Percentiles rank a stretch among this genome's conserved stretches.
These are phyloP conservation scores for Didymella pinodella DNA, from an alignment of 2,329 filamentous ascomycete species.

Conservation along the genomic window DNA sequence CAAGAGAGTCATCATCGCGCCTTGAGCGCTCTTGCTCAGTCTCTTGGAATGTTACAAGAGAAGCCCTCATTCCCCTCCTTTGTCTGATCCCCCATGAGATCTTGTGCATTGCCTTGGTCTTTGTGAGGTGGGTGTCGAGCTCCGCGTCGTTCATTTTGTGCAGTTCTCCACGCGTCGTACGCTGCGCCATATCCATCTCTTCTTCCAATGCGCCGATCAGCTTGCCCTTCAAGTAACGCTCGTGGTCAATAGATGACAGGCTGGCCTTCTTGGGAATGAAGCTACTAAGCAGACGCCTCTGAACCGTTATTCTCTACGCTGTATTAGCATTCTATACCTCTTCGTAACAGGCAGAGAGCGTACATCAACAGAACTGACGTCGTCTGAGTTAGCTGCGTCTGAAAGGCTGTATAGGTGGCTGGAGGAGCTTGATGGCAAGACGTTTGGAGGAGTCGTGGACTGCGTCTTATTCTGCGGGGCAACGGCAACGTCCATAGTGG, in stretches of 20 bases:
- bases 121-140: constrained; percentile 9
- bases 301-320: not conserved
- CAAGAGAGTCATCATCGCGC: not conserved
- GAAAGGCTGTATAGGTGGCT: not conserved
- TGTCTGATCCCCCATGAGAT: constrained; percentile 14
- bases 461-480: not conserved
- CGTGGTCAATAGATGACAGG: not conserved
- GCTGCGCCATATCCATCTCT: constrained; percentile 21
- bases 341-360: not conserved
- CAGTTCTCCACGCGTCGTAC: constrained; percentile 16
- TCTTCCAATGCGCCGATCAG: constrained; percentile 23
- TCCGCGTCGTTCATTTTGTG: constrained; percentile 16
- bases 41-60: not conserved
- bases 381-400: too few species aligned
- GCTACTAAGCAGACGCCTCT: constrained; percentile 1
- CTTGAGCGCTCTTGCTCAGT: not conserved
- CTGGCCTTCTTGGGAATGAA: not conserved
- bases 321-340: not conserved
- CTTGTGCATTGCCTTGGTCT: constrained; percentile 15
- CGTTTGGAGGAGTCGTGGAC: not conserved
- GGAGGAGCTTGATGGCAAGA: not conserved
- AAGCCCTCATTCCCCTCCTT: not conserved
- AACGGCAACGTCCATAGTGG: not conserved
- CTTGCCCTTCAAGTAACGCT: constrained; percentile 5
- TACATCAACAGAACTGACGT: not conserved